Base-by-base conservation (phyloP, 225 moss, liverwort and hornwort genomes). In the Physcomitrellopsis africana region DNA sequence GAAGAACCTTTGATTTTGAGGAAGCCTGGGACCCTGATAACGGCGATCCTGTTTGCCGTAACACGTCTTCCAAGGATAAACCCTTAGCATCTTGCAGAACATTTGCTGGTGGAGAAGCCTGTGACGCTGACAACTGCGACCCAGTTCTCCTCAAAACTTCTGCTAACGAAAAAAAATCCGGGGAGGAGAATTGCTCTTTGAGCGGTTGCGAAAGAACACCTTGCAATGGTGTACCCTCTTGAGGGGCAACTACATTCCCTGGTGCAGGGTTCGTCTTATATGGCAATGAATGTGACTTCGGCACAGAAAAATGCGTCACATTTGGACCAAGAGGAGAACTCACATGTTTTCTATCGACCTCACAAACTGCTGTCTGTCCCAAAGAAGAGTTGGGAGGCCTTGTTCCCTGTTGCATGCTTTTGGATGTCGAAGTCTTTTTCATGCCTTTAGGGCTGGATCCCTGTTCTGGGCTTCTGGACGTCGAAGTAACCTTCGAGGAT, bases 101-200 rank as follows among this genome's bases (percentile, higher is more conserved):
- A 16, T 76, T 67, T 51, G 76, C 60, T 16, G 59, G 24, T 18
- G 70, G 51, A 26, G 66, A 59, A 56, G 52, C 69, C 60, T 69
- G 74, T 15, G 69, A 55, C 55, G 58, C 79, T 57, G 66, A 72
- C 32, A 71, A 56, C 10, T 68, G 67, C 10, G 80, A 61, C 43
- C 80, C 80, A 68, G 80, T 80, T 10, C 69, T 69, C 55, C 75
- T 68, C 45, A 80, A 54, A 75, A 75, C 75, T 72, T 81, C 81
- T 73, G 72, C 77, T 15, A 81, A 55, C 7, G 81, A 67, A 27
- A 55, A 24, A 73, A 67, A 81, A 61, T 81, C 77, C 12, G 62
- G 13, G 17, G 73, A 55, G 47, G 17, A 54, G 47, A 53, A 59
- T 44, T 77, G 77, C 48, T 66, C 76, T 60, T 72, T 77, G 23